These are phyloP conservation scores for Salicornia ramosissima DNA, from an alignment of 148 eudicot genomes.

Conservation along the genomic window DNA sequence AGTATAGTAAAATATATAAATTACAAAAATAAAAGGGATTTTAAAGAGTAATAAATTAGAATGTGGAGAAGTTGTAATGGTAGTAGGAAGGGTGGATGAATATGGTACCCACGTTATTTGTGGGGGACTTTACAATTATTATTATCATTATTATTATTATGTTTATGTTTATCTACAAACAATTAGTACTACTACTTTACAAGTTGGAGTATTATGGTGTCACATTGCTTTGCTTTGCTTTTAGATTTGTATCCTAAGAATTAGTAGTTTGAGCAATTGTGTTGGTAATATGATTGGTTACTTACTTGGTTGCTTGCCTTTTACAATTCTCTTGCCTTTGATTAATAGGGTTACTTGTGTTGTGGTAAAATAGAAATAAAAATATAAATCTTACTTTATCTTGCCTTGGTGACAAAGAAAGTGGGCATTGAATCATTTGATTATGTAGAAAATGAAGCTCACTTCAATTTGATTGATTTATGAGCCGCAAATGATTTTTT, in stretches of 20 bases:
- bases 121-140: slow-evolving; percentile 15
- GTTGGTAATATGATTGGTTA: slow-evolving; percentile 1
- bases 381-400: not conserved
- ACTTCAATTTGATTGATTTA: too few relatives aligned
- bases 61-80: slow-evolving; percentile 18
- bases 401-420: not conserved
- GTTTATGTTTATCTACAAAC: too few relatives aligned
- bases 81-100: slow-evolving; percentile 12
- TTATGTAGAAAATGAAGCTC: too few relatives aligned
- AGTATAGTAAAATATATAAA: too few relatives aligned
- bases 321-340: slow-evolving; percentile 8
- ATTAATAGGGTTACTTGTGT: not conserved
- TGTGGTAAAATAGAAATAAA: not conserved
- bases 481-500: too few relatives aligned
- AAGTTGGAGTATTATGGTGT: slow-evolving; percentile 24
- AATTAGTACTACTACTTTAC: slow-evolving; percentile 21
- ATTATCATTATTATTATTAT: not conserved
- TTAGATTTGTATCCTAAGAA: not conserved
- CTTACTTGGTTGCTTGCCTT: slow-evolving; percentile 24
- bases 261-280: slow-evolving; percentile 2
- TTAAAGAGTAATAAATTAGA: not conserved
- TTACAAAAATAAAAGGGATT: too few relatives aligned
- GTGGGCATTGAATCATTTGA: not conserved
- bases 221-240: slow-evolving; percentile 15
- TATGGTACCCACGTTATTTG: slow-evolving; percentile 20